Percentiles rank a stretch among this genome's conserved stretches.
phyloP scores from a whole-genome alignment of 805 yeast species.

The Starmera amethionina region DNA sequence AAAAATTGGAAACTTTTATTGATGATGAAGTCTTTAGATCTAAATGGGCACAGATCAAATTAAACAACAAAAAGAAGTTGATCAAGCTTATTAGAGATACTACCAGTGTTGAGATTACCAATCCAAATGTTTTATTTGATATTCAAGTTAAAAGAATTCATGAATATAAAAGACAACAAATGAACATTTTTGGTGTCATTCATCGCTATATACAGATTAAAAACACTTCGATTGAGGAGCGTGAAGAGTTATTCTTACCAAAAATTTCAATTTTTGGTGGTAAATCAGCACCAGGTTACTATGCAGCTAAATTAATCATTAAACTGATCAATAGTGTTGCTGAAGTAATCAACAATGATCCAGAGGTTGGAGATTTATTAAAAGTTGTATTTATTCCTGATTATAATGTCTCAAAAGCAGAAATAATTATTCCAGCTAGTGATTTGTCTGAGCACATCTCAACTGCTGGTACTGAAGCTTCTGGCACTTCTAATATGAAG shows the following conservation, averaged over 20 bases:
- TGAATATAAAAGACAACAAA: constrained; percentile 91
- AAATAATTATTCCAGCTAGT: constrained; percentile 80
- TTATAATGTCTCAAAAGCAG: constrained; percentile 91
- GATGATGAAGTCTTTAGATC: constrained; percentile 60
- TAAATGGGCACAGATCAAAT: constrained; percentile 65
- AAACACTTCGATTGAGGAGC: constrained; percentile 51
- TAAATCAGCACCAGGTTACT: constrained; percentile 96
- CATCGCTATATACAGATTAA: constrained; percentile 74
- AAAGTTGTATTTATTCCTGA: constrained; percentile 88
- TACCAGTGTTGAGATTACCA: constrained; percentile 42
- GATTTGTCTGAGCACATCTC: constrained; percentile 91
- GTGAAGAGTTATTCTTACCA: constrained; percentile 45
- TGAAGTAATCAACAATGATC: constrained; percentile 69
- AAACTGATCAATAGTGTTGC: constrained; percentile 77
- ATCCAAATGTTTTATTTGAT: constrained; percentile 74
- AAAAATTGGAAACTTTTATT: constrained; percentile 53
- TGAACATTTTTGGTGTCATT: constrained; percentile 85
- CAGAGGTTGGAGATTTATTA: constrained; percentile 62
- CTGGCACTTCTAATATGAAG: constrained; percentile 95
- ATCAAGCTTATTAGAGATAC: constrained; percentile 59
- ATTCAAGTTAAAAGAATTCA: constrained; percentile 92
- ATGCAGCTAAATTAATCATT: constrained; percentile 87
- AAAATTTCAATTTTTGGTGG: constrained; percentile 86
- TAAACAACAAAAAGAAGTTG: constrained; percentile 55
- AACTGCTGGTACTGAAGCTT: constrained; percentile 95